Evolutionary conservation across 106 monocot genomes (phyloP).

Genomic region (Dioscorea zingiberensis): DNA sequence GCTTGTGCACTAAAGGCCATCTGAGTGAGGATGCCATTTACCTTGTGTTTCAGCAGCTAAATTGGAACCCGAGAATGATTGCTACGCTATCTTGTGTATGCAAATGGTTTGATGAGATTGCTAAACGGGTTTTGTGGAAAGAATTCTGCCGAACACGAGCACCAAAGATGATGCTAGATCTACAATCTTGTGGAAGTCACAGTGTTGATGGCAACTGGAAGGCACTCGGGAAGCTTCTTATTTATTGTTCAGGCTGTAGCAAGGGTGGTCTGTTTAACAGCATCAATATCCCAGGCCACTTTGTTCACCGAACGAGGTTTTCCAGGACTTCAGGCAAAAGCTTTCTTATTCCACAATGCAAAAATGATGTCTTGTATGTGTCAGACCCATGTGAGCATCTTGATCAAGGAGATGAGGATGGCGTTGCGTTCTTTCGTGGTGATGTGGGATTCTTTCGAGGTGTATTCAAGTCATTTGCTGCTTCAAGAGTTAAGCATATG

Average conservation of each 20-base stretch:
- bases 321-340: constrained; percentile 95
- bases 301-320: constrained; percentile 84
- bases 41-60: constrained; percentile 75
- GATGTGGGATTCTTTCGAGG: constrained; percentile 78
- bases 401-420: constrained; percentile 92
- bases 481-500: constrained; percentile 69
- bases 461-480: constrained; percentile 84
- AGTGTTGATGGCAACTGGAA: constrained; percentile 97
- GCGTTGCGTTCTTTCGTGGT: constrained; percentile 15
- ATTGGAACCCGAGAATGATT: constrained; percentile 92
- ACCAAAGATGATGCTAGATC: constrained; percentile 95
- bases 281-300: constrained; percentile 66
- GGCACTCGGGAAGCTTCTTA: constrained; percentile 87
- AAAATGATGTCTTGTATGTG: constrained; percentile 79
- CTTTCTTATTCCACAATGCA: constrained; percentile 79
- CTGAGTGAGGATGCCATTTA: constrained; percentile 76
- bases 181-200: constrained; percentile 85
- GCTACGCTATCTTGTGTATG: constrained; percentile 79
- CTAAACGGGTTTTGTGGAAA: constrained; percentile 87
- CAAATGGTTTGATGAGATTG: constrained; percentile 97
- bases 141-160: constrained; percentile 83
- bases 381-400: constrained; percentile 97
- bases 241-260: constrained; percentile 75
- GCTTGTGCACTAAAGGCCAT: constrained; percentile 82
- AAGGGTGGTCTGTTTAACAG: constrained; percentile 60